These are phyloP conservation scores for Barbarea vulgaris DNA, from an alignment of 345 rosid species.

Conservation along the genomic window DNA sequence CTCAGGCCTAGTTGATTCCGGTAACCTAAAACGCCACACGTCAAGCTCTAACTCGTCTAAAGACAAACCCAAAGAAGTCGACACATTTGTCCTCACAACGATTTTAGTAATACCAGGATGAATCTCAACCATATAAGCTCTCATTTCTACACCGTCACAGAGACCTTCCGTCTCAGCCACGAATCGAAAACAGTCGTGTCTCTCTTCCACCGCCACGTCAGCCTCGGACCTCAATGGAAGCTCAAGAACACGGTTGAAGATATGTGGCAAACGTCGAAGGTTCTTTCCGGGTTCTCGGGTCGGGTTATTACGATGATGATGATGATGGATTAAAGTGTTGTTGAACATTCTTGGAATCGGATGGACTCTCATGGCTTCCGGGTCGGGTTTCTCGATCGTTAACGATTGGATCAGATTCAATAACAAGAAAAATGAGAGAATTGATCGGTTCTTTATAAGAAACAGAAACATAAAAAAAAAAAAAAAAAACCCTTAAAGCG, in stretches of 20 bases:
- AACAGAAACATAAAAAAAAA: constrained; percentile 32
- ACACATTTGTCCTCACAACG: constrained; percentile 73
- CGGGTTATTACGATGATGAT: constrained; percentile 50
- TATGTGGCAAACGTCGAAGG: constrained; percentile 90
- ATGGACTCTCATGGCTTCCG: constrained; percentile 79
- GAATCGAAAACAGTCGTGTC: constrained; percentile 72
- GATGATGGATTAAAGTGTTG: constrained; percentile 44
- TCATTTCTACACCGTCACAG: constrained; percentile 53
- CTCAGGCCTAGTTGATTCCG: constrained; percentile 85
- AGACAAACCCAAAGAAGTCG: constrained; percentile 56
- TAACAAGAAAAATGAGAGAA: constrained; percentile 16
- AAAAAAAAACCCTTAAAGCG: neutral
- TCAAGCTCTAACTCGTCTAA: constrained; percentile 82
- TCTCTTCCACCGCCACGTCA: constrained; percentile 80
- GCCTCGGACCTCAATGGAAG: constrained; percentile 92
- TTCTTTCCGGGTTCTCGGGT: constrained; percentile 64
- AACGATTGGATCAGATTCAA: constrained; percentile 37
- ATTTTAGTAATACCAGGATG: constrained; percentile 88
- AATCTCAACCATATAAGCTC: constrained; percentile 81
- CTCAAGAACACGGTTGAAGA: constrained; percentile 86
- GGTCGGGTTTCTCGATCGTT: constrained; percentile 22
- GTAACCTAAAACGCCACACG: constrained; percentile 92
- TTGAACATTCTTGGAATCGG: constrained; percentile 69
- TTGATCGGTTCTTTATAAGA: neutral
- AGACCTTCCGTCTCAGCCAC: constrained; percentile 74